These are phyloP conservation scores for Cercospora sp. DNA, from an alignment of 2,329 filamentous ascomycete species.

Conservation along the genomic window DNA sequence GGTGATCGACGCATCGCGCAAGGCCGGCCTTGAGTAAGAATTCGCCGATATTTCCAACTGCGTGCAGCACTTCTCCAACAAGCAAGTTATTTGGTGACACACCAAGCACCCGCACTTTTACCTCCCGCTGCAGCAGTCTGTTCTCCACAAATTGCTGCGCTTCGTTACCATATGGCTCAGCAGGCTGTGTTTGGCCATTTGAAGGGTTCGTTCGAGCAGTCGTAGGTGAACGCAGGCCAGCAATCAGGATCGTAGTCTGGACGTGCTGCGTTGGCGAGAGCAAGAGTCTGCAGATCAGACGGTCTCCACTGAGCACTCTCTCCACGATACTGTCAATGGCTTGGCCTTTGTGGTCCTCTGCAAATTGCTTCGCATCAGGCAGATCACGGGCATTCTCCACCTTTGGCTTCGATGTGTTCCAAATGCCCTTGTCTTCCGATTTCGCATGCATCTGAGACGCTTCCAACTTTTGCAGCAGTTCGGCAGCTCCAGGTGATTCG, in stretches of 20 bases:
- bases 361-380: slow-evolving; percentile 70
- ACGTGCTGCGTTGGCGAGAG: slow-evolving; percentile 80
- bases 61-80: slow-evolving; percentile 84
- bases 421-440: slow-evolving; percentile 76
- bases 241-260: slow-evolving; percentile 84
- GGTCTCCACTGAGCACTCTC: slow-evolving; percentile 86
- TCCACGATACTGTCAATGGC: slow-evolving; percentile 79
- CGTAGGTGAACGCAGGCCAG: slow-evolving; percentile 84
- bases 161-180: slow-evolving; percentile 87
- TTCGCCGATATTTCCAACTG: slow-evolving; percentile 83
- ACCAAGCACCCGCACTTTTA: slow-evolving; percentile 80
- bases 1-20: slow-evolving; percentile 90
- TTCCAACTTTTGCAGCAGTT: slow-evolving; percentile 75
- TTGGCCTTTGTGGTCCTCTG: slow-evolving; percentile 82
- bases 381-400: slow-evolving; percentile 83
- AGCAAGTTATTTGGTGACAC: slow-evolving; percentile 87
- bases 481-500: slow-evolving; percentile 70
- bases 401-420: slow-evolving; percentile 63
- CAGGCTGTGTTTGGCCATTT: slow-evolving; percentile 76
- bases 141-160: slow-evolving; percentile 84
- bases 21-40: slow-evolving; percentile 87
- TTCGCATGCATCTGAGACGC: slow-evolving; percentile 75
- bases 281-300: slow-evolving; percentile 79
- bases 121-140: slow-evolving; percentile 79
- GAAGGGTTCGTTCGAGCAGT: slow-evolving; percentile 79